Evolutionary conservation across 2,329 filamentous ascomycete genomes (phyloP), one percentile per base, ranked within the genome.

Genomic region (Stachybotrys echinatus): DNA sequence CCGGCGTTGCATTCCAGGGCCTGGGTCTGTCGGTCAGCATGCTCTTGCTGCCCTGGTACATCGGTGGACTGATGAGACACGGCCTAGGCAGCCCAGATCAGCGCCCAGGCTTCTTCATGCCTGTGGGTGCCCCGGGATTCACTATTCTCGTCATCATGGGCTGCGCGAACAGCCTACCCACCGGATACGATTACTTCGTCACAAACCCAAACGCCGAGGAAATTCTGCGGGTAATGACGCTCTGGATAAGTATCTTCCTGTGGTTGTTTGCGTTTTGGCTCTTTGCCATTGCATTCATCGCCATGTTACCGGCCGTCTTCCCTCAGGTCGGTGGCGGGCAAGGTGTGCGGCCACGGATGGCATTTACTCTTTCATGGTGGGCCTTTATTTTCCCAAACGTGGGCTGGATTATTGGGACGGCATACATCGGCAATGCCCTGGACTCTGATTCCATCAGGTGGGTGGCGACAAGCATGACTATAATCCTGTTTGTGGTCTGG

Each of bases 181-280:
- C 49, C 27, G 55, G 50, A 1, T 59, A 63, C 17, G 60, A 56
- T 4, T 63, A 62, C 34, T 63, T 63, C 48, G 55, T 52, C 4
- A 53, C 46, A 5, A 49, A 61, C 12, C 58, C 61, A 14, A 51
- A 55, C 48, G 60, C 60, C 5, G 48, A 46, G 1, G 51, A 62
- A 39, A 46, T 62, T 18, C 52, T 63, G 8, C 56, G 53, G 8
- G 52, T 63, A 27, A 2, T 60, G 45, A 58, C 60, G 3, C 55
- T 55, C 3, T 63, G 61, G 60, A 44, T 54, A 17, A 48, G 56
- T 0, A 51, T 63, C 31, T 63, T 58, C 55, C 58, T 63, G 23
- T 63, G 61, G 61, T 59, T 60, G 12, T 53, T 63, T 5, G 57
- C 50, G 0, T 55, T 63, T 20, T 63, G 60, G 61, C 60, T 63